Evolutionary conservation across 352 stramenopile species (phyloP).

Genomic region (Globisporangium nunn): DNA sequence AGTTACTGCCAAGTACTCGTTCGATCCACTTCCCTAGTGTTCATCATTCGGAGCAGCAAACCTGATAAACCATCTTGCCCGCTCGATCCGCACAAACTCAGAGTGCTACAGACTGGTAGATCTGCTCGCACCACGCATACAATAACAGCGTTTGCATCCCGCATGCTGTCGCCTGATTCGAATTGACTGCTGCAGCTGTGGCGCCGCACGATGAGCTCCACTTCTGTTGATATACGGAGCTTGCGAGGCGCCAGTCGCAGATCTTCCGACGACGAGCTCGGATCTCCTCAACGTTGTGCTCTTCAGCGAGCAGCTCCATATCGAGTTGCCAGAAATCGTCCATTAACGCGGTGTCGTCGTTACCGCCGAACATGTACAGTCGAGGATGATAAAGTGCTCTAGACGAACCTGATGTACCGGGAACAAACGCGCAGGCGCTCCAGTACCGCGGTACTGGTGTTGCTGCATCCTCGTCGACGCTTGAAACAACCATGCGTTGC

Average conservation of each 20-base stretch:
- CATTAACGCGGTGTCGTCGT: conserved; percentile 57
- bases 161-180: conserved; percentile 24
- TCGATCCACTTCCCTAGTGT: no score
- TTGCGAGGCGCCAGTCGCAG: conserved; percentile 45
- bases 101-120: conserved; percentile 41
- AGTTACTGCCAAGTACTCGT: no score
- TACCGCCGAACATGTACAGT: conserved; percentile 55
- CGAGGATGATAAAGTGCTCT: conserved; percentile 6
- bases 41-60: no score
- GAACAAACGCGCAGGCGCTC: conserved; percentile 29
- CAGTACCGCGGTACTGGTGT: conserved; percentile 32
- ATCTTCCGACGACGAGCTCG: conserved; percentile 14
- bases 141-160: conserved; percentile 37
- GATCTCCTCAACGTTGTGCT: conserved; percentile 15
- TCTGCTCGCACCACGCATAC: conserved; percentile 45
- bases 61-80: no score
- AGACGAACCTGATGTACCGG: conserved; percentile 8
- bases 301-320: conserved; percentile 27
- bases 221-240: conserved; percentile 19
- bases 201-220: conserved; percentile 45
- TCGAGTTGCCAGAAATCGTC: conserved; percentile 57
- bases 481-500: conserved; percentile 12
- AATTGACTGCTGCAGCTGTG: conserved; percentile 9
- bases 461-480: conserved; percentile 2
- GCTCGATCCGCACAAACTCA: conserved; percentile 8